Evolutionary conservation across 2,329 filamentous ascomycete genomes (phyloP).

Genomic region (Verticillium nubilum): DNA sequence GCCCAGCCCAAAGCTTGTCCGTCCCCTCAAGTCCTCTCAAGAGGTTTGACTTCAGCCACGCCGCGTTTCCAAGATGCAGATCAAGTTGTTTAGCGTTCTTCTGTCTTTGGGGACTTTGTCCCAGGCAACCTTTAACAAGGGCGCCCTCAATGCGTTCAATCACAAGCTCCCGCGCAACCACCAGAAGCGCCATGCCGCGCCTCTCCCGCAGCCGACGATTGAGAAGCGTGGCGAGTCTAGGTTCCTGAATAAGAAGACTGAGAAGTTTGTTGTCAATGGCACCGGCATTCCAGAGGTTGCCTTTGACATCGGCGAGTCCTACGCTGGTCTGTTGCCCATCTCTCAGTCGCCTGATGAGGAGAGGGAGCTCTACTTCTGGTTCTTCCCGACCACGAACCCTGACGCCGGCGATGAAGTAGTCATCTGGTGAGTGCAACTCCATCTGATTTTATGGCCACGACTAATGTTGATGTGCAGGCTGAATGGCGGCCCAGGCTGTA

Average conservation of each 20-base stretch:
- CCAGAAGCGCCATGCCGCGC: background rate
- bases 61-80: conserved; percentile 3
- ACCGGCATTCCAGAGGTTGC: conserved; percentile 60
- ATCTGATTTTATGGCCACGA: background rate
- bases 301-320: conserved; percentile 64
- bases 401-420: conserved; percentile 51
- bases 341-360: conserved; percentile 40
- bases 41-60: background rate
- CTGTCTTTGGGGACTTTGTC: conserved; percentile 1
- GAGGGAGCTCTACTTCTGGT: conserved; percentile 58
- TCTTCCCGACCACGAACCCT: conserved; percentile 53
- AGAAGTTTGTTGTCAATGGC: conserved; percentile 57
- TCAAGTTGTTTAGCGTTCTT: background rate
- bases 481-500: conserved; percentile 38
- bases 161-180: conserved; percentile 1
- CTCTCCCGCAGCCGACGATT: background rate
- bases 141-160: conserved; percentile 3
- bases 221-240: conserved; percentile 1
- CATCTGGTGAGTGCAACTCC: conserved; percentile 38
- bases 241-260: conserved; percentile 1
- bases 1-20: background rate
- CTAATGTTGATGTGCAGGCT: conserved; percentile 2
- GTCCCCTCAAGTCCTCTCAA: no score
- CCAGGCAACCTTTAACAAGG: conserved; percentile 3
- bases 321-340: conserved; percentile 58